phyloP scores from a whole-genome alignment of 495 filamentous ascomycete genomes.

The Penicillium nucicola region DNA sequence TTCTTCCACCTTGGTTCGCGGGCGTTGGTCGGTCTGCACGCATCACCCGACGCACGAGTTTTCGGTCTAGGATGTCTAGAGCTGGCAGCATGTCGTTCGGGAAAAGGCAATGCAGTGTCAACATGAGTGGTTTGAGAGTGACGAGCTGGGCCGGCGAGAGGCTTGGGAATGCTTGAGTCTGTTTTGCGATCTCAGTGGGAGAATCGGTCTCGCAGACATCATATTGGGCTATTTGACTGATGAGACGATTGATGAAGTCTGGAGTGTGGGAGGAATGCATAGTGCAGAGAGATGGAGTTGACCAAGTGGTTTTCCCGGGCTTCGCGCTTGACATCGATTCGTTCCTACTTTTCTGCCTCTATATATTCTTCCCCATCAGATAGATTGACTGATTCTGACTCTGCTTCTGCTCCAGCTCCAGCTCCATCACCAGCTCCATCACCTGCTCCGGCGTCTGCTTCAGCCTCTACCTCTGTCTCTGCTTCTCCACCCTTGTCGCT shows the following conservation, averaged over 20 bases:
- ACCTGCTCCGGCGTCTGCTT: too few species aligned
- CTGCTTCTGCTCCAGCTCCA: too few species aligned
- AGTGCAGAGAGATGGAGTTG: background rate
- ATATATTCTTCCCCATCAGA: background rate
- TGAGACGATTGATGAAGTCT: slow-evolving; percentile 30
- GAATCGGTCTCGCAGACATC: too few species aligned
- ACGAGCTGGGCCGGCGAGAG: slow-evolving; percentile 17
- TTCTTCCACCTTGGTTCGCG: background rate
- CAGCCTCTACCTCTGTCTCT: too few species aligned
- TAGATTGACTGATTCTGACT: too few species aligned
- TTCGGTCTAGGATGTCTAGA: slow-evolving; percentile 76
- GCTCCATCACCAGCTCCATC: too few species aligned
- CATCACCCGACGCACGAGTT: slow-evolving; percentile 52
- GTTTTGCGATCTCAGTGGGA: background rate
- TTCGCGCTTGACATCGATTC: too few species aligned
- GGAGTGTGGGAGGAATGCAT: slow-evolving; percentile 1
- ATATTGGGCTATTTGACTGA: slow-evolving; percentile 19
- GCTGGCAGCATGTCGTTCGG: slow-evolving; percentile 64
- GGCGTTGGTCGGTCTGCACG: slow-evolving; percentile 2
- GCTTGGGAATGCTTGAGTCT: slow-evolving; percentile 10
- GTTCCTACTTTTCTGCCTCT: too few species aligned
- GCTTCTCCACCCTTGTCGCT: too few species aligned
- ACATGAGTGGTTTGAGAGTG: slow-evolving; percentile 38
- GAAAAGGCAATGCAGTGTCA: slow-evolving; percentile 54
- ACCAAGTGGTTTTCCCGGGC: too few species aligned